Evolutionary conservation across 371 early-diverging fungal species (phyloP), one percentile per base, ranked within the genome.

Genomic region (Rhizopus microsporus): DNA sequence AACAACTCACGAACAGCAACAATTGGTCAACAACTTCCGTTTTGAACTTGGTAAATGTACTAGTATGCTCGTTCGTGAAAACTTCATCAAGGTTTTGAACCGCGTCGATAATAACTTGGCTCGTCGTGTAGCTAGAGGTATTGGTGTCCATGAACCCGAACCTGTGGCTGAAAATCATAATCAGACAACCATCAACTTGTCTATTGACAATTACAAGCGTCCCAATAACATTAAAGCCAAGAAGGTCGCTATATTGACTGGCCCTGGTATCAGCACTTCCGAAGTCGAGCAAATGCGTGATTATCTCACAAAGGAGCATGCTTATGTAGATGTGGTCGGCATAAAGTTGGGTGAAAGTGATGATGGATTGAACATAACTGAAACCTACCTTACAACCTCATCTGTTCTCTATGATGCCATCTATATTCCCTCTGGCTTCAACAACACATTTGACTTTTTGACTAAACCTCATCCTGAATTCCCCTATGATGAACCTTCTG

Each of bases 31-130:
- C 49, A 76, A 60, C 17, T 60, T 67, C 48, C 67, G 75, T 1
- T 82, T 78, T 42, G 82, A 82, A 57, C 51, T 78, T 4, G 70
- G 72, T 45, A 77, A 77, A 57, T 68, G 62, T 31, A 53, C 54
- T 15, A 53, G 55, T 44, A 7, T 56, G 15, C 52, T 47, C 33
- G 67, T 82, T 12, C 74, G 75, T 34, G 55, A 69, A 15, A 67
- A 72, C 6, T 63, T 77, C 59, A 51, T 82, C 10, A 61, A 74
- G 40, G 48, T 51, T 3, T 60, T 78, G 3, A 78, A 78, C 60
- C 62, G 60, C 12, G 65, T 78, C 23, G 79, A 78, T 54, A 69
- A 74, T 33, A 57, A 68, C 33, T 60, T 82, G 15, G 77, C 82
- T 31, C 56, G 54, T 43, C 67, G 74, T 42, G 65, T 82, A 40